Percentiles rank a stretch among this genome's conserved stretches.
Evolutionary conservation across 1,284 basidiomycete species (phyloP).

Genomic region (Acaromyces ingoldii): DNA sequence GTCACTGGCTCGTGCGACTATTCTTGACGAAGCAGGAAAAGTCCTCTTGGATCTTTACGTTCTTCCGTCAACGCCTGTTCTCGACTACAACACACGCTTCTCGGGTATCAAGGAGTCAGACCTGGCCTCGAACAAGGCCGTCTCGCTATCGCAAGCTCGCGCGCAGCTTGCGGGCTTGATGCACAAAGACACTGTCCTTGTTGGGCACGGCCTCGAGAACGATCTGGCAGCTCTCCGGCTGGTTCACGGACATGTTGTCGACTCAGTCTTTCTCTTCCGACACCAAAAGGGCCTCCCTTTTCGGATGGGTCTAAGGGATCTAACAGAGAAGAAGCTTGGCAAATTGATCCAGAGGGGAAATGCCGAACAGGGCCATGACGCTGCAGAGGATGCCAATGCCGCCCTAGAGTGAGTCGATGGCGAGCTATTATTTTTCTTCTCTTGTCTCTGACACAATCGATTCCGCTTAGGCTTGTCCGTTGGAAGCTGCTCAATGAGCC

Average conservation of each 20-base stretch:
- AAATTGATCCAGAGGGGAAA: slow-evolving; percentile 41
- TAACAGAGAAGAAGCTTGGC: slow-evolving; percentile 34
- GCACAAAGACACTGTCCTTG: slow-evolving; percentile 33
- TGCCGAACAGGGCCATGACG: slow-evolving; percentile 34
- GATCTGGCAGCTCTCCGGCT: slow-evolving; percentile 41
- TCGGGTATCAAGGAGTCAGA: slow-evolving; percentile 39
- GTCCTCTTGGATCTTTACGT: slow-evolving; percentile 40
- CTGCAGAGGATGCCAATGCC: slow-evolving; percentile 34
- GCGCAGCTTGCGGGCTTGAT: slow-evolving; percentile 31
- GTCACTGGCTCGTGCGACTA: slow-evolving; percentile 38
- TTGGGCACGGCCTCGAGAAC: slow-evolving; percentile 48
- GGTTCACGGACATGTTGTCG: slow-evolving; percentile 36
- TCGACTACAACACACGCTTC: slow-evolving; percentile 46
- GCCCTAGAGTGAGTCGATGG: slow-evolving; percentile 6
- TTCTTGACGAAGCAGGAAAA: slow-evolving; percentile 39
- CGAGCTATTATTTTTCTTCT: no score
- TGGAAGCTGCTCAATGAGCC: slow-evolving; percentile 7
- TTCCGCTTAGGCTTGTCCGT: not conserved
- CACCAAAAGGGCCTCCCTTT: slow-evolving; percentile 44
- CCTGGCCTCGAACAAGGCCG: slow-evolving; percentile 25
- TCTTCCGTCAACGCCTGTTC: slow-evolving; percentile 22
- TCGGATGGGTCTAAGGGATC: slow-evolving; percentile 35
- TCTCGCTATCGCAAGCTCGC: slow-evolving; percentile 26
- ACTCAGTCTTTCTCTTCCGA: slow-evolving; percentile 41
- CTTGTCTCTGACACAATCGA: not conserved